Evolutionary conservation across 805 yeast species (phyloP).

Genomic region (Osmozyma mogii): DNA sequence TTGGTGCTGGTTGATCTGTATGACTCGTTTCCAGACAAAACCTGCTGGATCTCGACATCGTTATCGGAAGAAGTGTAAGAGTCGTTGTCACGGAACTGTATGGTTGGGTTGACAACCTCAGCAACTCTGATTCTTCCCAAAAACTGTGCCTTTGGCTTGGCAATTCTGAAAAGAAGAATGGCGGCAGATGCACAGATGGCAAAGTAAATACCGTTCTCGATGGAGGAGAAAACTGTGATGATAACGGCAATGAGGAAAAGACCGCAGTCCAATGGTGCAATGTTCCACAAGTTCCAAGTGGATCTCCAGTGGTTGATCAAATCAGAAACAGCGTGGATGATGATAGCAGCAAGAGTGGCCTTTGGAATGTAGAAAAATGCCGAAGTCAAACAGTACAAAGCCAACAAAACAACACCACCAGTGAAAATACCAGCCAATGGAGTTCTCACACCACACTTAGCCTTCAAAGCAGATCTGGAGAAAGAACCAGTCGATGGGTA

Average conservation of each 20-base stretch:
- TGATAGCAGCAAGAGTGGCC: slow-evolving; percentile 79
- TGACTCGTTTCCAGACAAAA: slow-evolving; percentile 23
- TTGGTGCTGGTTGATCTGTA: slow-evolving; percentile 17
- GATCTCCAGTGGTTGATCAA: slow-evolving; percentile 63
- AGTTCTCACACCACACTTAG: slow-evolving; percentile 92
- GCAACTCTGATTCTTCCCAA: slow-evolving; percentile 71
- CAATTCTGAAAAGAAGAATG: slow-evolving; percentile 60
- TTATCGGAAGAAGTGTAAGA: slow-evolving; percentile 5
- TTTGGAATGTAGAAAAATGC: slow-evolving; percentile 88
- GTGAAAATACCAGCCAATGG: slow-evolving; percentile 90
- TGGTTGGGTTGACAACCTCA: slow-evolving; percentile 58
- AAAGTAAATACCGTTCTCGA: slow-evolving; percentile 87
- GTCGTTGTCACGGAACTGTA: slow-evolving; percentile 22
- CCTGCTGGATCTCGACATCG: slow-evolving; percentile 37
- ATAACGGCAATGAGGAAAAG: slow-evolving; percentile 68
- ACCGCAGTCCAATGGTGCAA: slow-evolving; percentile 65
- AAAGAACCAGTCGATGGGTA: slow-evolving; percentile 96
- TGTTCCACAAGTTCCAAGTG: slow-evolving; percentile 62
- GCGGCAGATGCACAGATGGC: slow-evolving; percentile 82
- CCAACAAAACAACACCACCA: slow-evolving; percentile 81
- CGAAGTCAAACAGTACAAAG: slow-evolving; percentile 74
- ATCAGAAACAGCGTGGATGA: slow-evolving; percentile 90
- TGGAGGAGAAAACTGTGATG: slow-evolving; percentile 67
- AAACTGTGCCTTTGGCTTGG: slow-evolving; percentile 76
- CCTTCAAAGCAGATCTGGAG: slow-evolving; percentile 87